Conservation (phyloP, 176 grass and related monocot species). For the Oryza rufipogon region DNA sequence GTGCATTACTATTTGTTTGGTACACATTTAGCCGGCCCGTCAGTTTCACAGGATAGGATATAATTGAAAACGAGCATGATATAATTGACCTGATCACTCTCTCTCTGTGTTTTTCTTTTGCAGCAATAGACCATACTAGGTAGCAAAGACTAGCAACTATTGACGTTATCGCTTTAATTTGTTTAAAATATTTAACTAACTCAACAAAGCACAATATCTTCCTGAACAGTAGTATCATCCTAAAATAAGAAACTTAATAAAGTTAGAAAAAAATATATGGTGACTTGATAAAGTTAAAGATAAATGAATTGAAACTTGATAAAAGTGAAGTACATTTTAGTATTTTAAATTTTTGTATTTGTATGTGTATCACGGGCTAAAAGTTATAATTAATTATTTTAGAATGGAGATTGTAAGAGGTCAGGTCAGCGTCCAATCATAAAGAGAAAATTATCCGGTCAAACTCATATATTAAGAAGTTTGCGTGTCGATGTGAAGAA, state of each 20-base stretch:
- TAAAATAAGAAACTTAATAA: no score
- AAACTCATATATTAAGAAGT: neutral
- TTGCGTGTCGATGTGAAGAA: neutral
- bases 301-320: no score
- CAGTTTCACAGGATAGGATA: neutral
- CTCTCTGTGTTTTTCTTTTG: neutral
- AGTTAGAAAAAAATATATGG: no score
- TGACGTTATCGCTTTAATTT: neutral
- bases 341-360: no score
- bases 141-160: conserved; percentile 11
- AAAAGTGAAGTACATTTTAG: no score
- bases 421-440: neutral
- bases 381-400: no score
- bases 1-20: neutral
- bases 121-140: neutral
- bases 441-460: neutral
- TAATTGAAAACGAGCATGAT: neutral
- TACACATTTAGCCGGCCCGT: neutral
- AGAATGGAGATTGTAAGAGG: no score
- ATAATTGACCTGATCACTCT: neutral
- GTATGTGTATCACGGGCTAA: no score
- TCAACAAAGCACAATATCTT: neutral
- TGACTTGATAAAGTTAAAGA: no score
- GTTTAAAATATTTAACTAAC: neutral
- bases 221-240: neutral